Percentiles rank a stretch among this genome's conserved stretches.
Conservation (phyloP, 345 rosid species). For the Lepidium didymum region DNA sequence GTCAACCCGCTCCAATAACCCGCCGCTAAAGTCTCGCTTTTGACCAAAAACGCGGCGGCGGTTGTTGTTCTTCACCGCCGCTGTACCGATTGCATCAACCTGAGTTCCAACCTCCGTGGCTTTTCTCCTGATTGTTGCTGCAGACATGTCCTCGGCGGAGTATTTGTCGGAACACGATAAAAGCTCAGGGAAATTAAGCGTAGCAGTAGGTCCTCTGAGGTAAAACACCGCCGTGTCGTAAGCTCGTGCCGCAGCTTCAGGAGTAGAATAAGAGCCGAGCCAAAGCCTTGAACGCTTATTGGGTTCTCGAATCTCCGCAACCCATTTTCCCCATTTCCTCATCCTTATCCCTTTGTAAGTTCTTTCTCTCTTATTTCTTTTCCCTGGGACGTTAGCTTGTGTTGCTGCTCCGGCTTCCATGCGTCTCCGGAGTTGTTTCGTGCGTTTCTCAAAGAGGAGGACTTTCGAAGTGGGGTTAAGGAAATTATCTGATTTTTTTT, state of each 20-base stretch:
- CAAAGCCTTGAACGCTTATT: constrained; percentile 91
- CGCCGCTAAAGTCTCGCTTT: constrained; percentile 16
- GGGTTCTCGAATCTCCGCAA: constrained; percentile 94
- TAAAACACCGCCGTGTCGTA: constrained; percentile 89
- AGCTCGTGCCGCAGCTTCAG: constrained; percentile 90
- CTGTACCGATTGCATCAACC: constrained; percentile 65
- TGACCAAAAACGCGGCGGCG: constrained; percentile 25
- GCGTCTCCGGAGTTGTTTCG: neutral
- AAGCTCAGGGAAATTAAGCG: constrained; percentile 71
- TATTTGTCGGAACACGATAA: constrained; percentile 33
- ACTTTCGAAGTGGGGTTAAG: neutral
- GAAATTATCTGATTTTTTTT: neutral
- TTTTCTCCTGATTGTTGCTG: constrained; percentile 65
- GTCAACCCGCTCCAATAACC: constrained; percentile 55
- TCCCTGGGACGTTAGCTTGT: neutral
- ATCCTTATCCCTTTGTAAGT: constrained; percentile 89
- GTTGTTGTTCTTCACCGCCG: constrained; percentile 20
- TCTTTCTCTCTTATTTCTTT: constrained; percentile 39
- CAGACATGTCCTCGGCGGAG: constrained; percentile 52
- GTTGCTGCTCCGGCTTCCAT: constrained; percentile 20
- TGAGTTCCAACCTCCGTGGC: constrained; percentile 86
- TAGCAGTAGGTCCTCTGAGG: constrained; percentile 77
- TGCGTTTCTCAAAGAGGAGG: neutral
- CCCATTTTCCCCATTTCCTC: constrained; percentile 99
- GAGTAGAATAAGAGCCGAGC: constrained; percentile 92